These are phyloP conservation scores for Chaetomium fimeti DNA, from an alignment of 495 filamentous ascomycete species.

Conservation along the genomic window DNA sequence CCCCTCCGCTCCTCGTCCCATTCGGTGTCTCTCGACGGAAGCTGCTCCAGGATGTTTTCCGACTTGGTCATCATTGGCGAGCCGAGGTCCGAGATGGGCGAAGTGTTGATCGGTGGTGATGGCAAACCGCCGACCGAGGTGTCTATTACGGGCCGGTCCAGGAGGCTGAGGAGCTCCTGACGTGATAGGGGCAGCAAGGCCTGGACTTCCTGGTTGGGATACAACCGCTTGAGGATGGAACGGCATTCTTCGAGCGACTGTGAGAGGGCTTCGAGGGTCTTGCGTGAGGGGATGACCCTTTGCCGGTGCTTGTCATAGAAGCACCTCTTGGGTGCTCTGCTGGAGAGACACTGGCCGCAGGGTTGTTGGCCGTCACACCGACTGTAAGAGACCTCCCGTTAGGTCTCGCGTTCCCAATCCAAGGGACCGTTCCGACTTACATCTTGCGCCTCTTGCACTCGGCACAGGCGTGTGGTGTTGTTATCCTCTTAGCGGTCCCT, in stretches of 20 bases:
- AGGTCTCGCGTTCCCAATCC: slow-evolving; percentile 20
- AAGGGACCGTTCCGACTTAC: slow-evolving; percentile 33
- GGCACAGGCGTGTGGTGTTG: slow-evolving; percentile 58
- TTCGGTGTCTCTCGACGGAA: slow-evolving; percentile 54
- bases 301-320: slow-evolving; percentile 62
- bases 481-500: slow-evolving; percentile 50
- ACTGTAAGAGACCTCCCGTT: slow-evolving; percentile 32
- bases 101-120: slow-evolving; percentile 46
- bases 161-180: slow-evolving; percentile 51
- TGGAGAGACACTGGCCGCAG: slow-evolving; percentile 58
- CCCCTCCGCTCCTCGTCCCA: slow-evolving; percentile 58
- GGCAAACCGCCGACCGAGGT: slow-evolving; percentile 42
- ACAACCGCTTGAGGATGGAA: slow-evolving; percentile 54
- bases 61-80: slow-evolving; percentile 44
- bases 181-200: slow-evolving; percentile 51
- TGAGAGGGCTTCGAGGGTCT: slow-evolving; percentile 57
- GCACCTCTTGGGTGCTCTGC: slow-evolving; percentile 56
- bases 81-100: slow-evolving; percentile 44
- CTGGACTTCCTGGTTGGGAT: slow-evolving; percentile 54
- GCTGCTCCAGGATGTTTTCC: slow-evolving; percentile 55
- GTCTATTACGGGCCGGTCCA: slow-evolving; percentile 47
- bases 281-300: slow-evolving; percentile 57
- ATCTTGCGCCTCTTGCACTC: slow-evolving; percentile 61
- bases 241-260: slow-evolving; percentile 60
- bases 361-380: slow-evolving; percentile 60